Conservation (phyloP, 106 monocot genomes). For the Alisma plantagoaquatica region DNA sequence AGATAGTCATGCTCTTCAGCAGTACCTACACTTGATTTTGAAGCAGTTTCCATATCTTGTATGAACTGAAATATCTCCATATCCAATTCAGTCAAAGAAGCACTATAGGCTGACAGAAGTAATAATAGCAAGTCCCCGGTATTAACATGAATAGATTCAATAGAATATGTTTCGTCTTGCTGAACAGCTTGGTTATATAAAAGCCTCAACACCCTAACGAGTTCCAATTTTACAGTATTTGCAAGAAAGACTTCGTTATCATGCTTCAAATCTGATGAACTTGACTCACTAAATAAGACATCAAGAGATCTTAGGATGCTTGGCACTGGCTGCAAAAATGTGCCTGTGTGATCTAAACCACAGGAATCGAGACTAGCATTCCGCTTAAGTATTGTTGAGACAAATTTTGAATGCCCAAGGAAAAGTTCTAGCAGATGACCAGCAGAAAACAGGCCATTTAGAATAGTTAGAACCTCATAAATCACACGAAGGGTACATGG, state of each 20-base stretch:
- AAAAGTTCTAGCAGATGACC: constrained; percentile 53
- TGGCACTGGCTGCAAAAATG: constrained; percentile 55
- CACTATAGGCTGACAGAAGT: constrained; percentile 75
- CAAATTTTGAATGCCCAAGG: constrained; percentile 75
- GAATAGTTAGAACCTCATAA: constrained; percentile 38
- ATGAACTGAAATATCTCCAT: constrained; percentile 60
- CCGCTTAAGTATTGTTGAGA: constrained; percentile 23
- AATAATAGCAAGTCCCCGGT: constrained; percentile 62
- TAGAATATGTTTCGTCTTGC: constrained; percentile 7
- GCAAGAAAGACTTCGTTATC: not conserved
- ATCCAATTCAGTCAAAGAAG: constrained; percentile 60
- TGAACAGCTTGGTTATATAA: constrained; percentile 29
- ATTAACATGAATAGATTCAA: constrained; percentile 18
- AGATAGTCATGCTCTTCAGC: constrained; percentile 68
- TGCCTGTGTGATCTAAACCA: constrained; percentile 19
- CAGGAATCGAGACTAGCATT: constrained; percentile 19
- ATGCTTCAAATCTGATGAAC: not conserved
- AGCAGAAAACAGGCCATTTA: constrained; percentile 34
- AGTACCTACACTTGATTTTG: constrained; percentile 25
- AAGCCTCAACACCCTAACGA: constrained; percentile 74
- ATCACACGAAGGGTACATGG: constrained; percentile 58
- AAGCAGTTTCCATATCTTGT: constrained; percentile 51
- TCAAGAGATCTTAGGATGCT: constrained; percentile 61
- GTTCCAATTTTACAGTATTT: constrained; percentile 49
- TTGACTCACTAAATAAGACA: not conserved